Evolutionary conservation across 495 filamentous ascomycete genomes (phyloP).

Genomic region (Aspergillus incahuasiensis): DNA sequence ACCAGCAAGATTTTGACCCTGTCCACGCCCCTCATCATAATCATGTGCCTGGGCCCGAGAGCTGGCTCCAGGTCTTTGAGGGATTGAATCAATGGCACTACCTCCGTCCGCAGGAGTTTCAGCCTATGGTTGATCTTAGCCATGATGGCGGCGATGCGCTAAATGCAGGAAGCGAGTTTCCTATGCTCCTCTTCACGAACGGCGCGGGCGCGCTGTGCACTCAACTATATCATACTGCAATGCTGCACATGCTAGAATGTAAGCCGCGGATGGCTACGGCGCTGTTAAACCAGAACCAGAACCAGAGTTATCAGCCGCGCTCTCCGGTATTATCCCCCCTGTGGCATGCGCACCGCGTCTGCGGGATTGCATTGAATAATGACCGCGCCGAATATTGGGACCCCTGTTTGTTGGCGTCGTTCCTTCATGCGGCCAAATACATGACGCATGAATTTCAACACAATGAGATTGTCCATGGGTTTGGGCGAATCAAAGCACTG

Average conservation of each 20-base stretch:
- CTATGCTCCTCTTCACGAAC: slow-evolving; percentile 36
- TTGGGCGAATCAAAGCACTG: slow-evolving; percentile 23
- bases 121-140: slow-evolving; percentile 29
- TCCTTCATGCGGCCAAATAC: slow-evolving; percentile 28
- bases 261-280: slow-evolving; percentile 28
- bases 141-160: slow-evolving; percentile 10
- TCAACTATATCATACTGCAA: slow-evolving; percentile 41
- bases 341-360: slow-evolving; percentile 37
- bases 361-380: slow-evolving; percentile 37
- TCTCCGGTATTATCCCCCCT: slow-evolving; percentile 26
- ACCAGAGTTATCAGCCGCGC: slow-evolving; percentile 4
- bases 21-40: neutral
- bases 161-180: slow-evolving; percentile 26
- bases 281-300: slow-evolving; percentile 1
- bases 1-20: slow-evolving; percentile 16
- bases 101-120: slow-evolving; percentile 31
- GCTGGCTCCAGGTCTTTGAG: slow-evolving; percentile 27
- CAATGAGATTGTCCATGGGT: slow-evolving; percentile 26
- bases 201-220: slow-evolving; percentile 37
- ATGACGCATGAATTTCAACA: slow-evolving; percentile 39
- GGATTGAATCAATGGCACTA: slow-evolving; percentile 32
- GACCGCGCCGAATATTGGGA: slow-evolving; percentile 33
- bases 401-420: slow-evolving; percentile 32
- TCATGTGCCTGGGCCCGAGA: slow-evolving; percentile 2
- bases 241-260: slow-evolving; percentile 34